Evolutionary conservation across 768 basidiomycete genomes (phyloP).

Genomic region (Cystobasidium onofrii): DNA sequence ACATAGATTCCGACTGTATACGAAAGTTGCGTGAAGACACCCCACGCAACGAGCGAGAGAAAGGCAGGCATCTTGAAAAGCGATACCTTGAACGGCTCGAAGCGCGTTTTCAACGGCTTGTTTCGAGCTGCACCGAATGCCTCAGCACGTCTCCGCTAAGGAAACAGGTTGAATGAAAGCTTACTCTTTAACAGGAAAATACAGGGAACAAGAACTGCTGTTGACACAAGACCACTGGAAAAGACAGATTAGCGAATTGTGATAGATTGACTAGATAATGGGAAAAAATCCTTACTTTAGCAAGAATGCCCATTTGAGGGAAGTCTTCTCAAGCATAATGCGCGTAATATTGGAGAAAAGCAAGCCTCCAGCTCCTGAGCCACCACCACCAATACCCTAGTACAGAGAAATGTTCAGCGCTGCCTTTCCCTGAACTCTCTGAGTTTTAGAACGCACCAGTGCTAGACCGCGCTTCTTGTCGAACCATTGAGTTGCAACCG

Average conservation of each 20-base stretch:
- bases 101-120: conserved; percentile 42
- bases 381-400: conserved; percentile 33
- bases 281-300: conserved; percentile 40
- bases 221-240: conserved; percentile 41
- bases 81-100: conserved; percentile 41
- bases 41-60: conserved; percentile 44
- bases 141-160: too few relatives aligned
- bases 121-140: conserved; percentile 33
- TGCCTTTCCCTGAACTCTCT: neutral
- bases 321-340: conserved; percentile 38
- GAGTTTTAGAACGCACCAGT: neutral
- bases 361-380: conserved; percentile 42
- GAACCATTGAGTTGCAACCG: conserved; percentile 18
- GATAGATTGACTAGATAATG: neutral
- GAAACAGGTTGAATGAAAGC: too few relatives aligned
- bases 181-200: conserved; percentile 41
- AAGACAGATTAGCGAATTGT: neutral
- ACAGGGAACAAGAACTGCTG: conserved; percentile 42
- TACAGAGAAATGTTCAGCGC: conserved; percentile 32
- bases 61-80: conserved; percentile 44
- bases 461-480: conserved; percentile 18
- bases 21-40: conserved; percentile 42
- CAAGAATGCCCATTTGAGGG: conserved; percentile 43
- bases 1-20: conserved; percentile 45
- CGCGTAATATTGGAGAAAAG: conserved; percentile 37